These are phyloP conservation scores for Auriculariales sp. DNA, from an alignment of 768 basidiomycete genomes.

Conservation along the genomic window DNA sequence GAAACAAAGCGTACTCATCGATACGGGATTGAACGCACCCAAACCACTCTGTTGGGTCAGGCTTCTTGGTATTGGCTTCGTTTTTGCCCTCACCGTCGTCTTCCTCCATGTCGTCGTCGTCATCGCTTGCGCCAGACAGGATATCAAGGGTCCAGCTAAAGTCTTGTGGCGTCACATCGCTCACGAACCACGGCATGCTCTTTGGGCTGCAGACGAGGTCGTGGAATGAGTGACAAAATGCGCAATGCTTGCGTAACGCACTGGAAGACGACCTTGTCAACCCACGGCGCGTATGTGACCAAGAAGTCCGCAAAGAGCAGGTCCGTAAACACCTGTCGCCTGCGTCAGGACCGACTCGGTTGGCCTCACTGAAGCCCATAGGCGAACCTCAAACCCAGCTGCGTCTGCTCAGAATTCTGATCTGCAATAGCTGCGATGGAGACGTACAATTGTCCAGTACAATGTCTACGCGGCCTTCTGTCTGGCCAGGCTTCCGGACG, in stretches of 20 bases:
- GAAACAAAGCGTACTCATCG: too few species aligned
- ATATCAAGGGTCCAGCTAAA: constrained; percentile 33
- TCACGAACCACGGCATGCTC: constrained; percentile 94
- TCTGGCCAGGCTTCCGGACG: too few species aligned
- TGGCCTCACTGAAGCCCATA: neutral
- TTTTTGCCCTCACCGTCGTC: too few species aligned
- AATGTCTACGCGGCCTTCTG: constrained; percentile 57
- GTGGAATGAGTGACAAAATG: neutral
- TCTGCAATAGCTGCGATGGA: neutral
- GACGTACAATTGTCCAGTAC: constrained; percentile 76
- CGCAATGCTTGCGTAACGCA: constrained; percentile 20
- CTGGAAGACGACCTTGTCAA: constrained; percentile 82
- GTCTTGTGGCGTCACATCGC: constrained; percentile 82
- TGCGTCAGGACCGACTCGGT: neutral
- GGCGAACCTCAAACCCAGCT: constrained; percentile 81
- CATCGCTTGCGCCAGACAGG: too few species aligned
- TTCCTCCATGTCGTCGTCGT: too few species aligned
- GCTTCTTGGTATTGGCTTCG: too few species aligned
- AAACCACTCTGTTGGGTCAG: too few species aligned
- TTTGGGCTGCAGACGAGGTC: constrained; percentile 54
- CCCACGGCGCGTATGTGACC: constrained; percentile 61
- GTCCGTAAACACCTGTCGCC: constrained; percentile 71
- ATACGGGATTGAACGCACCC: too few species aligned
- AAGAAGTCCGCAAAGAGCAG: constrained; percentile 88
- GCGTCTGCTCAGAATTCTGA: neutral